A percentile compares a stretch with the other conserved stretches of the same genome.
phyloP scores from a whole-genome alignment of 2,329 filamentous ascomycete genomes.

The Beauveria sp. region DNA sequence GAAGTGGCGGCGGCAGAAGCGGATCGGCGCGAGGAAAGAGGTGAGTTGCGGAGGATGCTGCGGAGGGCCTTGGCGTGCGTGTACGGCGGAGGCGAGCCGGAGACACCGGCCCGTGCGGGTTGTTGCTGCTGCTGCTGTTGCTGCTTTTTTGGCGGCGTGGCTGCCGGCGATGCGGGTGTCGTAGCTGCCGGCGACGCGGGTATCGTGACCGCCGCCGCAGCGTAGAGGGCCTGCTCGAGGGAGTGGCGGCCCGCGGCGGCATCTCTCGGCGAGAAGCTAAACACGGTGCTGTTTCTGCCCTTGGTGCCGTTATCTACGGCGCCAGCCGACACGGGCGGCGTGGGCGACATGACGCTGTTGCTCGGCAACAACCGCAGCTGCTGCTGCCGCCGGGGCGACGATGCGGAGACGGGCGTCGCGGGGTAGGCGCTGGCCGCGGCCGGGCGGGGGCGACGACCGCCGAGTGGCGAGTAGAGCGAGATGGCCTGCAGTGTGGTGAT shows the following conservation, averaged over 20 bases:
- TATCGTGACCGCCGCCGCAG: background rate
- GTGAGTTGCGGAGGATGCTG: slow-evolving; percentile 60
- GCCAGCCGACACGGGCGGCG: slow-evolving; percentile 49
- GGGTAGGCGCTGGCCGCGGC: slow-evolving; percentile 21
- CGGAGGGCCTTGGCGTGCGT: slow-evolving; percentile 50
- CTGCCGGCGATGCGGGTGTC: background rate
- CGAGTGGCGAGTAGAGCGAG: slow-evolving; percentile 22
- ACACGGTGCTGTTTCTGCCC: slow-evolving; percentile 25
- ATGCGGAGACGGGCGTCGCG: slow-evolving; percentile 41
- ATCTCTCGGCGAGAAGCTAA: slow-evolving; percentile 37
- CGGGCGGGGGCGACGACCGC: slow-evolving; percentile 16
- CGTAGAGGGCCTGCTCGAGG: slow-evolving; percentile 1
- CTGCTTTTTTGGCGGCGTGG: background rate
- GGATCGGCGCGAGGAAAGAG: slow-evolving; percentile 42
- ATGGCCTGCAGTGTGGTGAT: slow-evolving; percentile 35
- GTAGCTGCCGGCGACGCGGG: background rate
- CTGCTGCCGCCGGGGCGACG: slow-evolving; percentile 26
- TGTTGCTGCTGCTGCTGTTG: background rate
- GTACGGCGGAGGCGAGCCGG: slow-evolving; percentile 39
- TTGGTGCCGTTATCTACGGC: slow-evolving; percentile 28
- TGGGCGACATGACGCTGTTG: slow-evolving; percentile 52
- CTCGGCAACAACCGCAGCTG: slow-evolving; percentile 36
- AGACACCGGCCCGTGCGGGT: background rate
- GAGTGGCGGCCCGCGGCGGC: slow-evolving; percentile 14
- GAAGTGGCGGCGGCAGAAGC: slow-evolving; percentile 23